Evolutionary conservation across 495 filamentous ascomycete species (phyloP).

Genomic region (Daldinia caldariorum): DNA sequence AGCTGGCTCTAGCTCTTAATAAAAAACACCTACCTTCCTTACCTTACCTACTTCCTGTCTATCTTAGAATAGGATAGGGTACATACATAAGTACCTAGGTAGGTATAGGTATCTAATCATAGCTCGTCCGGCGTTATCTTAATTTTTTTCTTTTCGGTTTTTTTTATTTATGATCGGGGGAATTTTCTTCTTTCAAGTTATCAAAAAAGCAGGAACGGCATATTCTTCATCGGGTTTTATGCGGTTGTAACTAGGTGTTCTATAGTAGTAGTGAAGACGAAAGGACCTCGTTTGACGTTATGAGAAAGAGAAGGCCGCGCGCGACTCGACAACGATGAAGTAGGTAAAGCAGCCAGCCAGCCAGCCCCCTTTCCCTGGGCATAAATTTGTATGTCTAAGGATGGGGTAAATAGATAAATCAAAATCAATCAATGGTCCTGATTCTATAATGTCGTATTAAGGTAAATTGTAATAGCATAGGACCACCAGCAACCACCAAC

Average conservation of each 20-base stretch:
- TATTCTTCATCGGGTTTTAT: neutral
- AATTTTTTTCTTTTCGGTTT: no score
- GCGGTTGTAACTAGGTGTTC: neutral
- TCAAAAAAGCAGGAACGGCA: conserved; percentile 14
- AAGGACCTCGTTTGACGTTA: conserved; percentile 3
- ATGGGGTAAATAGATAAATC: neutral
- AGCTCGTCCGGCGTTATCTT: conserved; percentile 6
- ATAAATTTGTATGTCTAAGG: conserved; percentile 8
- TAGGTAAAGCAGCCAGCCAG: no score
- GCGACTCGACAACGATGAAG: conserved; percentile 1
- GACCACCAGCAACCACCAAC: no score
- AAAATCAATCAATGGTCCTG: neutral
- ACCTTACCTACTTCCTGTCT: no score
- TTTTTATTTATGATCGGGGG: neutral
- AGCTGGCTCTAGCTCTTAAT: conserved; percentile 39
- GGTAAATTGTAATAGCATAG: no score
- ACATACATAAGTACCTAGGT: neutral
- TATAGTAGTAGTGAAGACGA: neutral
- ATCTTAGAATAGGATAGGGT: neutral
- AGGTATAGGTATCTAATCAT: conserved; percentile 6
- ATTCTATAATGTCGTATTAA: conserved; percentile 2
- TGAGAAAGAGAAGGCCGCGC: neutral
- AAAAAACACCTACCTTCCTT: no score
- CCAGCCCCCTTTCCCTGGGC: neutral
- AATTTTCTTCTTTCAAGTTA: conserved; percentile 12